Percentiles rank a stretch among this genome's conserved stretches.
phyloP scores from a whole-genome alignment of 352 stramenopile species.

The Globisporangium recalcitrans region DNA sequence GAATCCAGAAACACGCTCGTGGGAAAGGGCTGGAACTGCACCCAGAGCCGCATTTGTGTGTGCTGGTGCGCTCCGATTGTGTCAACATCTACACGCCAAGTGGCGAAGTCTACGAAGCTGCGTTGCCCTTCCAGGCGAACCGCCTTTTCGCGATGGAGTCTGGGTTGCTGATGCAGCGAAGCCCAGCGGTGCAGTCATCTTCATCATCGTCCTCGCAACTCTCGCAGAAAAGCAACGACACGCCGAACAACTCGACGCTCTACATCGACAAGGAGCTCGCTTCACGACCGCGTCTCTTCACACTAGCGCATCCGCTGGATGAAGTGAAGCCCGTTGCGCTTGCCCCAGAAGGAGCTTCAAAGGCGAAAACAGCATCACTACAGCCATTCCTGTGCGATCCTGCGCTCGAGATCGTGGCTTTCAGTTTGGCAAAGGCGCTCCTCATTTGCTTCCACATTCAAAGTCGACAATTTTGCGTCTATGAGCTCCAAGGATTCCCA shows the following conservation, averaged over 20 bases:
- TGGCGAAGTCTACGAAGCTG: conserved; percentile 66
- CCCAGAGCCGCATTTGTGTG: conserved; percentile 38
- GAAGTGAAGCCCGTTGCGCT: conserved; percentile 66
- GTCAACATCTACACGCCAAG: conserved; percentile 59
- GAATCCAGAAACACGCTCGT: background rate
- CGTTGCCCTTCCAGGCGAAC: conserved; percentile 70
- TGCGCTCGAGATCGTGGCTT: conserved; percentile 43
- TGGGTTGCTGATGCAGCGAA: conserved; percentile 64
- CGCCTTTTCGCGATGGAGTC: conserved; percentile 40
- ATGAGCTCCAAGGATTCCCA: conserved; percentile 24
- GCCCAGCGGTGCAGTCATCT: conserved; percentile 23
- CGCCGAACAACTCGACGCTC: conserved; percentile 8
- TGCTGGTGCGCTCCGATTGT: conserved; percentile 62
- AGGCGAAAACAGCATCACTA: background rate
- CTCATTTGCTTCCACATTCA: conserved; percentile 48
- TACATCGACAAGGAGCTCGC: conserved; percentile 13
- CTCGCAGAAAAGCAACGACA: background rate
- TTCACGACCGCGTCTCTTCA: conserved; percentile 59
- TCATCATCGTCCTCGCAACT: conserved; percentile 6
- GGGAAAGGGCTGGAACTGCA: conserved; percentile 13
- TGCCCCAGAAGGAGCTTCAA: background rate
- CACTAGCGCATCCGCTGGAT: conserved; percentile 62
- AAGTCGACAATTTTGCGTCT: conserved; percentile 50
- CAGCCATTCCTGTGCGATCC: conserved; percentile 42
- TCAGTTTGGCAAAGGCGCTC: conserved; percentile 27